Evolutionary conservation across 148 eudicot species (phyloP).

Genomic region (Rhododendron henanense): DNA sequence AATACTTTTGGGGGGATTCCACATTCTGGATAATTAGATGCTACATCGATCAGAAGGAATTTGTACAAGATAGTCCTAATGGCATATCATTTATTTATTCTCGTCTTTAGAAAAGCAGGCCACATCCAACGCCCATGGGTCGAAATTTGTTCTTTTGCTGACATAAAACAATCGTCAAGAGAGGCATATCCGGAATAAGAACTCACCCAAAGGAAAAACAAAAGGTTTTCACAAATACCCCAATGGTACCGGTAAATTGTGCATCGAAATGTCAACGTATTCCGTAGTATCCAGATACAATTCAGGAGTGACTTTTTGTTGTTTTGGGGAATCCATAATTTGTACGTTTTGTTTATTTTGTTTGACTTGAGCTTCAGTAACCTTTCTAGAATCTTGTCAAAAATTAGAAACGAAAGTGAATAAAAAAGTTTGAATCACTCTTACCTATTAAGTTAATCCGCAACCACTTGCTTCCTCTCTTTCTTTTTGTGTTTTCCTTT

Average conservation of each 20-base stretch:
- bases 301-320: too few species aligned
- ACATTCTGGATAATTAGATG: background rate
- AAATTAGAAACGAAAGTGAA: background rate
- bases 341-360: too few species aligned
- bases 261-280: too few species aligned
- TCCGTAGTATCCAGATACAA: too few species aligned
- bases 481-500: background rate
- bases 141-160: too few species aligned
- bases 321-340: too few species aligned
- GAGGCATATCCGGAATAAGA: too few species aligned
- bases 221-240: too few species aligned
- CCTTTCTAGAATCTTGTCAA: background rate
- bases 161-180: too few species aligned
- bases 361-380: too few species aligned
- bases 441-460: background rate
- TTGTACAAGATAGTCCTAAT: too few species aligned
- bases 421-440: background rate
- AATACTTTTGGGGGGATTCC: background rate
- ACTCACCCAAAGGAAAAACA: background rate
- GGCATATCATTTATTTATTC: background rate
- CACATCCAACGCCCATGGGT: background rate
- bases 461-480: background rate
- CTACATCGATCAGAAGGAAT: background rate
- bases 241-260: too few species aligned
- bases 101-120: background rate